A percentile compares a stretch with the other conserved stretches of the same genome.
Evolutionary conservation across 305 asterid species (phyloP).

Genomic region (Fraxinus ornus): DNA sequence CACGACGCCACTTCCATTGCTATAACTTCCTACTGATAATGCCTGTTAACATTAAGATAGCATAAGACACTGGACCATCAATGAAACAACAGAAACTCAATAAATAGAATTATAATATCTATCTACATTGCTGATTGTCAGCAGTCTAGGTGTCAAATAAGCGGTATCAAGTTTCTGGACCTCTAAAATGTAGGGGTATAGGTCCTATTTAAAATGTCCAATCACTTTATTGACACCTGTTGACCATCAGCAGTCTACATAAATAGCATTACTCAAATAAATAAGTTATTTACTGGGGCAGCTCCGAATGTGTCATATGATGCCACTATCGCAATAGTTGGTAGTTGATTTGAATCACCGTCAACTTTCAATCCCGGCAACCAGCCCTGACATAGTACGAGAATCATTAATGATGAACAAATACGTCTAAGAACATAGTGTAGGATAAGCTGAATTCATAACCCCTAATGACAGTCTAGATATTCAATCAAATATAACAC

Average conservation of each 20-base stretch:
- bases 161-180: not conserved
- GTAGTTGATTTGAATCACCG: constrained; percentile 77
- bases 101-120: not conserved
- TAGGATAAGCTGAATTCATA: not conserved
- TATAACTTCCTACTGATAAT: constrained; percentile 89
- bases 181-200: not conserved
- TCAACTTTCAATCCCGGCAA: constrained; percentile 55
- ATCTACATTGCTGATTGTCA: not conserved
- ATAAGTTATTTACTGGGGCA: constrained; percentile 62
- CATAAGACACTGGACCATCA: constrained; percentile 26
- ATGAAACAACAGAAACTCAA: not conserved
- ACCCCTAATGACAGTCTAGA: not conserved
- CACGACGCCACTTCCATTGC: constrained; percentile 92
- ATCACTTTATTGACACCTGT: not conserved
- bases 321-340: constrained; percentile 78
- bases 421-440: not conserved
- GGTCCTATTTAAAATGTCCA: not conserved
- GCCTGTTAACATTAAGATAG: constrained; percentile 51
- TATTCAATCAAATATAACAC: not conserved
- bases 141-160: not conserved
- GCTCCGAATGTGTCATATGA: constrained; percentile 59
- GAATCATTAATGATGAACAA: constrained; percentile 3
- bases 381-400: constrained; percentile 40
- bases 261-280: not conserved
- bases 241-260: not conserved